phyloP scores from a whole-genome alignment of 768 basidiomycete genomes.

The Rhodotorula kratochvilovae region DNA sequence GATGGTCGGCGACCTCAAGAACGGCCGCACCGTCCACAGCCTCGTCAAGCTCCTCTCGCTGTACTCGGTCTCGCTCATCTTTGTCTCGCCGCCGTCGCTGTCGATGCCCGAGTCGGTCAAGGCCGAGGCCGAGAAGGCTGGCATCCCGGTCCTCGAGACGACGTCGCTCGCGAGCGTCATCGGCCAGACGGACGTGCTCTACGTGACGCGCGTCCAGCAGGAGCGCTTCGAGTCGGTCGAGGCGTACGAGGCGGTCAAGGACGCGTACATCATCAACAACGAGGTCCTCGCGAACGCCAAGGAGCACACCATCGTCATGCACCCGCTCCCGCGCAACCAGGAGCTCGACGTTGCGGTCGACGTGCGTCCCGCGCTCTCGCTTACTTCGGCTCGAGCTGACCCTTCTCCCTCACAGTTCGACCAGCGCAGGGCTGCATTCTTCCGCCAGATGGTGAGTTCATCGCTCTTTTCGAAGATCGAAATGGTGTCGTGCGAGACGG shows the following conservation, averaged over 20 bases:
- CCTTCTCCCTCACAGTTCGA: slow-evolving; percentile 64
- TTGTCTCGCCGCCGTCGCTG: slow-evolving; percentile 80
- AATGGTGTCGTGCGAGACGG: too few relatives aligned
- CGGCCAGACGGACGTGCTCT: slow-evolving; percentile 87
- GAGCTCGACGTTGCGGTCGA: slow-evolving; percentile 99
- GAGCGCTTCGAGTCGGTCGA: slow-evolving; percentile 76
- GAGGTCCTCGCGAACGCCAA: slow-evolving; percentile 88
- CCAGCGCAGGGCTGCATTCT: slow-evolving; percentile 85
- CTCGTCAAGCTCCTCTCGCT: slow-evolving; percentile 85
- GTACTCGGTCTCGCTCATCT: slow-evolving; percentile 90
- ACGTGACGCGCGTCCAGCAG: slow-evolving; percentile 92
- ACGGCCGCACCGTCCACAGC: slow-evolving; percentile 94
- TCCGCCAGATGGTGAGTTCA: slow-evolving; percentile 68
- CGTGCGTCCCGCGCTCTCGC: slow-evolving; percentile 52
- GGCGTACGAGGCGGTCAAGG: slow-evolving; percentile 88
- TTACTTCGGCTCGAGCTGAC: not conserved
- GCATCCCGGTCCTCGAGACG: slow-evolving; percentile 69
- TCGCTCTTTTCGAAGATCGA: too few relatives aligned
- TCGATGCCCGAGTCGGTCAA: slow-evolving; percentile 86
- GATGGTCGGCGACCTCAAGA: slow-evolving; percentile 86
- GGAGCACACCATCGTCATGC: slow-evolving; percentile 98
- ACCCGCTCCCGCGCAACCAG: slow-evolving; percentile 90
- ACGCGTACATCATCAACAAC: slow-evolving; percentile 88
- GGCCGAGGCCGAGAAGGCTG: slow-evolving; percentile 73
- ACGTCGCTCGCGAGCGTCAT: slow-evolving; percentile 89